These are phyloP conservation scores for Mycosphaerella arachidis DNA, from an alignment of 2,329 filamentous ascomycete species.

Conservation along the genomic window DNA sequence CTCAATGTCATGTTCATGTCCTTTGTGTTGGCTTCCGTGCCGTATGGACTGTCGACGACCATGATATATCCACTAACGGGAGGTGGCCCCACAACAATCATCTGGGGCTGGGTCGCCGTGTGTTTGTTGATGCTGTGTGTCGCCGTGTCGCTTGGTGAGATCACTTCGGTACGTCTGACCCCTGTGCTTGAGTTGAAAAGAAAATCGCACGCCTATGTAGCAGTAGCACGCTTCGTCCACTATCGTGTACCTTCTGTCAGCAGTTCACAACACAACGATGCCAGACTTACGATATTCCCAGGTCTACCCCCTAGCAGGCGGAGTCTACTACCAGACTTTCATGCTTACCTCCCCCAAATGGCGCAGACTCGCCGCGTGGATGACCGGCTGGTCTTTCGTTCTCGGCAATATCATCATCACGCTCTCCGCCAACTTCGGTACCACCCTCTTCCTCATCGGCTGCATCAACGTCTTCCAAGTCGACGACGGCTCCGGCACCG, in stretches of 20 bases:
- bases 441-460: slow-evolving; percentile 51
- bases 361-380: slow-evolving; percentile 63
- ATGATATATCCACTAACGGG: slow-evolving; percentile 62
- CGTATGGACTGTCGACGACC: slow-evolving; percentile 68
- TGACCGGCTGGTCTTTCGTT: slow-evolving; percentile 71
- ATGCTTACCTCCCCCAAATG: slow-evolving; percentile 62
- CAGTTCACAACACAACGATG: neutral
- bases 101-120: slow-evolving; percentile 68
- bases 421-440: slow-evolving; percentile 74
- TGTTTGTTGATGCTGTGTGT: slow-evolving; percentile 68
- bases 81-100: slow-evolving; percentile 64
- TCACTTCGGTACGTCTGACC: slow-evolving; percentile 53
- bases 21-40: slow-evolving; percentile 70
- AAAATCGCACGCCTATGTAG: no score
- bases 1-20: slow-evolving; percentile 70
- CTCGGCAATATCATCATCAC: slow-evolving; percentile 80
- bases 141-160: slow-evolving; percentile 66
- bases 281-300: slow-evolving; percentile 12
- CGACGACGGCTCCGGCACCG: slow-evolving; percentile 39
- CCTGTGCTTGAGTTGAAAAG: neutral
- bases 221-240: no score
- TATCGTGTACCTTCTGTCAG: neutral
- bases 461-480: slow-evolving; percentile 54
- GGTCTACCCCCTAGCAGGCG: slow-evolving; percentile 53
- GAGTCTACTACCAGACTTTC: slow-evolving; percentile 75